Evolutionary conservation across 352 stramenopile genomes (phyloP), one percentile per base, ranked within the genome.

Genomic region (Globisporangium splendens): DNA sequence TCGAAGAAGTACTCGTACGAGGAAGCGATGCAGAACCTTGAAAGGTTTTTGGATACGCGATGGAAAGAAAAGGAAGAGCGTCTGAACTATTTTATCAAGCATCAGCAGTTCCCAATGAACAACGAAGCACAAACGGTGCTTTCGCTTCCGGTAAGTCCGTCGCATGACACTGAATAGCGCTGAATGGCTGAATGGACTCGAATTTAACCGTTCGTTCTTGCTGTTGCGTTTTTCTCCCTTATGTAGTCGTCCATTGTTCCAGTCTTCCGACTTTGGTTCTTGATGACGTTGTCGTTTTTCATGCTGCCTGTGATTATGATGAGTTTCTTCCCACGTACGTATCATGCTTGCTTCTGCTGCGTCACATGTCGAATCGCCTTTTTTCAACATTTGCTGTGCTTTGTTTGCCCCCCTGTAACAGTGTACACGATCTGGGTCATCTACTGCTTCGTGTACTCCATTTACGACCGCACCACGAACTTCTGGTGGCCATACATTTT

Each of bases 401-500:
- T 10, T 57, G 15, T 18, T n/a, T 42, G 1, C 35, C 24, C 63
- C 24, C 41, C 53, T 33, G 55, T n/a, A 61, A 14, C 46, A 91
- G 82, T 89, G 69, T 92, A 92, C 59, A 88, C 80, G 38, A 49
- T 79, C 13, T 92, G 83, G 83, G 79, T 92, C 46, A 61, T 90
- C 33, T 92, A 92, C 67, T 90, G 83, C 63, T 92, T 90, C 53
- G 68, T 92, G 44, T 86, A 90, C 63, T 92, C 83, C 50, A 70
- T 92, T 22, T 92, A 89, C 65, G 83, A 92, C 59, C 83, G 83
- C 53, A 92, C 83, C 18, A 92, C 79, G 48, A 90, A 86, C 56
- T 90, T 92, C 46, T 90, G 79, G 83, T 92, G 83, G 83, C 79
- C 83, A 8, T 92, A 92, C 68, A 89, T 91, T 66, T 79, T 89